Evolutionary conservation across 192 early-diverging fungal genomes (phyloP), one percentile per base, ranked within the genome.

Genomic region (Dissophora ornata): DNA sequence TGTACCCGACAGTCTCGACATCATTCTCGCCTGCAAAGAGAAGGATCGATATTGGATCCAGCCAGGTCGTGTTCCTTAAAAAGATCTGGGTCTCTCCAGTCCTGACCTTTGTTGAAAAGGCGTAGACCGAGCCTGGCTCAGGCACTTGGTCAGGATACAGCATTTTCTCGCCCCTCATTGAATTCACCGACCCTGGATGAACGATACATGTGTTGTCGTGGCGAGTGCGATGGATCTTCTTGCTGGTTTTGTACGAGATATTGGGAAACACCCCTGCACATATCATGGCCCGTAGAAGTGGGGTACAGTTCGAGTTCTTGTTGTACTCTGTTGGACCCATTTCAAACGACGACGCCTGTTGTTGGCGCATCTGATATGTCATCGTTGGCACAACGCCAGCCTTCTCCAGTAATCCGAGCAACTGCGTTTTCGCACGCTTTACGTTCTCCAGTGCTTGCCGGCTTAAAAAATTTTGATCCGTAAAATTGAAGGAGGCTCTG

Each of bases 241-340:
- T 82, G 52, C 69, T 66, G 3, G 77, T 69, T 53, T 79, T 79
- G 51, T 69, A 48, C 26, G 81, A 79, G 21, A 82, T 52, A 41
- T 95, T 93, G 0, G 95, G 95, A 66, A 92, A 95, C 42, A 96
- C 79, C 3, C 95, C 96, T 10, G 94, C 95, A 55, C 91, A 85
- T 18, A 98, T 60, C 28, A 92, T 84, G 16, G 89, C 86, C 29
- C 92, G 90, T 32, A 97, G 69, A 16, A 98, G 67, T 34, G 84
- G 83, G 24, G 69, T 80, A 22, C 87, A 82, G 2, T 84, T 74
- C 12, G 90, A 74, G 64, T 93, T 86, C 9, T 57, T 58, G 81
- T 92, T 92, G 57, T 80, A 81, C 18, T 81, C 62, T 1, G 83
- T 32, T 8, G 81, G 77, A 3, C 81, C 81, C 54, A 82, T 71